Evolutionary conservation across 108 stramenopile species (phyloP), one percentile per base, ranked within the genome.

Genomic region (Cyclostephanos tholiformis): DNA sequence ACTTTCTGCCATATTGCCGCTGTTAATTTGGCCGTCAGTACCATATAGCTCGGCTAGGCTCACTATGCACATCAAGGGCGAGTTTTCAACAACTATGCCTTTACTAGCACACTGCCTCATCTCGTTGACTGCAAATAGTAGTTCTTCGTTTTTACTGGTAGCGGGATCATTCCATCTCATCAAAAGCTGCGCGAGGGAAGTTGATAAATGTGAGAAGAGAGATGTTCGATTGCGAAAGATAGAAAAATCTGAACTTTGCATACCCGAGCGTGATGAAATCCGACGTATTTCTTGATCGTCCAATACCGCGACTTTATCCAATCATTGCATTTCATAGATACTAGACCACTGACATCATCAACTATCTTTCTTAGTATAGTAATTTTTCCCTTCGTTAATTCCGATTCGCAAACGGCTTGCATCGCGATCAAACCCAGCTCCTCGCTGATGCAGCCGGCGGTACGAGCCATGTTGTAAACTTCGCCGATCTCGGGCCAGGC

Each of bases 91-190:
- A 10, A 72, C 49, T 44, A 80, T 51, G 11, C 84, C 88, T 17
- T 74, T 49, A 11, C 29, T 61, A 46, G 72, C 59, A 41, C 75
- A 70, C 52, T 61, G 27, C 46, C 83, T 44, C 52, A 90, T 81
- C 69, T 89, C 84, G 25, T 84, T 73, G 29, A 90, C 82, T 11
- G 87, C 89, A 25, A 89, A 75, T 16, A 83, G 52, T 6, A 88
- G 52, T 62, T 92, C 91, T 41, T 85, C 79, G 23, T 84, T 70
- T 49, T 85, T 80, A 55, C 82, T 85, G 10, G 84, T 84, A 11
- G 69, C 52, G 26, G 85, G 84, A 41, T 85, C 83, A 58, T 90
- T 86, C 91, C 91, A 92, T 63, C 85, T 81, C 91, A 92, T 90
- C 19, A 92, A 57, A 35, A 89, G 55, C 79, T 80, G 67, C 14